phyloP scores from a whole-genome alignment of 1,139 yeast species.

The Lodderomyces jiufengensis region DNA sequence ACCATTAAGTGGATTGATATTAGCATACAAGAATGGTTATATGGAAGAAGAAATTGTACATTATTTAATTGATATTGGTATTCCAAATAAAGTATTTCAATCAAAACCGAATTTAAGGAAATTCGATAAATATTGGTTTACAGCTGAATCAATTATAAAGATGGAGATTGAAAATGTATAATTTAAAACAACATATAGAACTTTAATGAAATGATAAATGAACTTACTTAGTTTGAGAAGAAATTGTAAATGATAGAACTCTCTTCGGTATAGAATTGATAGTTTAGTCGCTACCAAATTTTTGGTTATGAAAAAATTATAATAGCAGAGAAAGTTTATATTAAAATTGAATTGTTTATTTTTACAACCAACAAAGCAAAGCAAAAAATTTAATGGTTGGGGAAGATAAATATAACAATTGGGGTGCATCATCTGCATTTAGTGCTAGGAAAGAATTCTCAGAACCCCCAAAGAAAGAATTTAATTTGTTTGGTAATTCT shows the following conservation, averaged over 20 bases:
- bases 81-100: constrained; percentile 51
- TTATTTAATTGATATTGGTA: constrained; percentile 70
- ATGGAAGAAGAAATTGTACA: constrained; percentile 41
- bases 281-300: no score
- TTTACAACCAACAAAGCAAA: no score
- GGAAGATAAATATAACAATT: not conserved
- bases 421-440: constrained; percentile 3
- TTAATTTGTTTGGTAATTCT: constrained; percentile 9
- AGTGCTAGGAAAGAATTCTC: not conserved
- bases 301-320: no score
- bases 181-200: not conserved
- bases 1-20: constrained; percentile 64
- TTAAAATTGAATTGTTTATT: no score
- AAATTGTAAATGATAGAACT: no score
- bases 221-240: no score
- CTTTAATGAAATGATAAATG: no score
- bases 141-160: constrained; percentile 32
- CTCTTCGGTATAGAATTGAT: no score
- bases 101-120: constrained; percentile 40
- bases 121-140: constrained; percentile 44
- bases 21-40: constrained; percentile 52
- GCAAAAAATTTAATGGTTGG: not conserved
- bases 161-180: constrained; percentile 17
- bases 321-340: no score
- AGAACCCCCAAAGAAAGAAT: not conserved